Evolutionary conservation across 1,284 basidiomycete genomes (phyloP).

Genomic region (Peniophora sp.): DNA sequence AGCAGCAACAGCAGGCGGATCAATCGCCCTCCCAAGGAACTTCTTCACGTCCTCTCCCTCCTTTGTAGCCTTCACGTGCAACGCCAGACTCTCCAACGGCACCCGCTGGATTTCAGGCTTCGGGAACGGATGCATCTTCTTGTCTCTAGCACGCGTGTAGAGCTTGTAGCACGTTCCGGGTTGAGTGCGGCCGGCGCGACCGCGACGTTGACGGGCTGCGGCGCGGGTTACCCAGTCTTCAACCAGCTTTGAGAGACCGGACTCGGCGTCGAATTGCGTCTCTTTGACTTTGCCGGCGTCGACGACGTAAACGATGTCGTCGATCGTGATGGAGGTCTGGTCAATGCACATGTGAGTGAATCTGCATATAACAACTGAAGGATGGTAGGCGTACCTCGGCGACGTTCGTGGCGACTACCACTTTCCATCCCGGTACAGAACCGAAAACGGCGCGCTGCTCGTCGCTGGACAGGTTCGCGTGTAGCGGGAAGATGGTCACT

Average conservation of each 20-base stretch:
- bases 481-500: conserved; percentile 73
- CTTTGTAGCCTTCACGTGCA: conserved; percentile 80
- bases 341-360: conserved; percentile 6
- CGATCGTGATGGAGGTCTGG: conserved; percentile 94
- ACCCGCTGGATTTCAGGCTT: conserved; percentile 88
- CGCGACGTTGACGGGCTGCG: conserved; percentile 78
- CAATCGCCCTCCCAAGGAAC: conserved; percentile 73
- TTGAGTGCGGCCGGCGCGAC: conserved; percentile 85
- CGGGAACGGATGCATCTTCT: conserved; percentile 66
- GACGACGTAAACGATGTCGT: conserved; percentile 82
- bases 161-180: conserved; percentile 82
- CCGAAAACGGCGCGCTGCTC: conserved; percentile 83
- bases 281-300: conserved; percentile 90
- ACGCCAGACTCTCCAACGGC: conserved; percentile 77
- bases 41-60: conserved; percentile 75
- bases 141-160: conserved; percentile 72
- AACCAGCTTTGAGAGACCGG: conserved; percentile 67
- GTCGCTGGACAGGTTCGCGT: conserved; percentile 81
- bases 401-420: conserved; percentile 88
- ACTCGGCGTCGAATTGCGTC: conserved; percentile 74
- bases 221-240: conserved; percentile 82
- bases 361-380: background rate
- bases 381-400: conserved; percentile 48
- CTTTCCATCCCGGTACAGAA: conserved; percentile 65
- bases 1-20: conserved; percentile 73